phyloP scores from a whole-genome alignment of 1,139 yeast genomes.

The Zygosaccharomyces pseudobailii region DNA sequence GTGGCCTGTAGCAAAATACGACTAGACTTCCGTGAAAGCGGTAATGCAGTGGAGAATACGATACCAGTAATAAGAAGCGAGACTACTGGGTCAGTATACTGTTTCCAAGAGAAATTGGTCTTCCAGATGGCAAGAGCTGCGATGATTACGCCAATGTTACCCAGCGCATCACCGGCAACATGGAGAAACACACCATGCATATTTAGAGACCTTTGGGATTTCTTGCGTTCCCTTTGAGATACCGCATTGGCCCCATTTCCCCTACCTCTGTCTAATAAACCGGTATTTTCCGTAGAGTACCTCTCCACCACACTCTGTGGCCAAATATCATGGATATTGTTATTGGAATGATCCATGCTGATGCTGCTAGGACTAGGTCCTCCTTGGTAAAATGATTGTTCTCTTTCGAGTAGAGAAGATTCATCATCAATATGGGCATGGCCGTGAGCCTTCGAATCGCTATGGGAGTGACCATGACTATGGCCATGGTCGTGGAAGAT shows the following conservation, averaged over 20 bases:
- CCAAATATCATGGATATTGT: constrained; percentile 26
- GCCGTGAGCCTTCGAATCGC: constrained; percentile 16
- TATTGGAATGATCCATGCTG: constrained; percentile 11
- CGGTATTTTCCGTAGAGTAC: constrained; percentile 32
- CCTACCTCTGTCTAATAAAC: constrained; percentile 32
- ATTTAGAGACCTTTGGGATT: constrained; percentile 55
- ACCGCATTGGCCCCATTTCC: constrained; percentile 2
- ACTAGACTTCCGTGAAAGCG: constrained; percentile 81
- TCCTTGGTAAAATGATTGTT: constrained; percentile 14
- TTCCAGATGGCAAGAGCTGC: constrained; percentile 94
- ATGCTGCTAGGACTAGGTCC: constrained; percentile 12
- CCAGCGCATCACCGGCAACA: constrained; percentile 93
- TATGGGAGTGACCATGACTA: constrained; percentile 49
- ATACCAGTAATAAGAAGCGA: constrained; percentile 82
- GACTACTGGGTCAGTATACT: constrained; percentile 77
- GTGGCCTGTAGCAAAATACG: constrained; percentile 90
- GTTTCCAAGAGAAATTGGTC: constrained; percentile 84
- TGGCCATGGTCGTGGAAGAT: constrained; percentile 91
- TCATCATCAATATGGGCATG: constrained; percentile 11
- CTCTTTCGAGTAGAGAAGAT: constrained; percentile 14
- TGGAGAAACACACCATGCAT: constrained; percentile 97
- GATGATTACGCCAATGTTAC: constrained; percentile 86
- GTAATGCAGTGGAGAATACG: constrained; percentile 86
- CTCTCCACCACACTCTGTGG: constrained; percentile 30
- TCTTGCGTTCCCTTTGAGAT: constrained; percentile 13